A percentile compares a stretch with the other conserved stretches of the same genome.
Conservation (phyloP, 192 early-diverging fungal genomes). For the Coemansia sp. region DNA sequence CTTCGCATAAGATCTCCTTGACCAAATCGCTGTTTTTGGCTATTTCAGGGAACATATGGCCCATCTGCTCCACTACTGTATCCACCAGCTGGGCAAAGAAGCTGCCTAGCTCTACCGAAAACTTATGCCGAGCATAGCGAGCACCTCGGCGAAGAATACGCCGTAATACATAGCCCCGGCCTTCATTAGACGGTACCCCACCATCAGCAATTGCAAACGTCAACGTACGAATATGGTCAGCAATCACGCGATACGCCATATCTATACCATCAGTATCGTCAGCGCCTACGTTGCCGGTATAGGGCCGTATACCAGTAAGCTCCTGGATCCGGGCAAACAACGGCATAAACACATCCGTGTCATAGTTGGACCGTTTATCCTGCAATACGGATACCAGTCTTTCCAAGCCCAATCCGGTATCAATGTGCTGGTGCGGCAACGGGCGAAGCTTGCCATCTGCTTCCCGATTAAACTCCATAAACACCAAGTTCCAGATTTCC, state of each 20-base stretch:
- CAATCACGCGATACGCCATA: constrained; percentile 97
- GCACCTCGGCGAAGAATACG: constrained; percentile 93
- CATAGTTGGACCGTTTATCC: constrained; percentile 94
- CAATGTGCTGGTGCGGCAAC: constrained; percentile 95
- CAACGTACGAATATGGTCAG: constrained; percentile 95
- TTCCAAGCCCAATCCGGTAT: constrained; percentile 97
- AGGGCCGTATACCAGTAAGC: constrained; percentile 79
- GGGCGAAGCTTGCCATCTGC: constrained; percentile 78
- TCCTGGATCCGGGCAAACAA: constrained; percentile 81
- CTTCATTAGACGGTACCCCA: constrained; percentile 95
- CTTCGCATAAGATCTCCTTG: constrained; percentile 95
- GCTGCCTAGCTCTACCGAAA: constrained; percentile 80
- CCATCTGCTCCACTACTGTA: constrained; percentile 86
- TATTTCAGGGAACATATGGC: constrained; percentile 91
- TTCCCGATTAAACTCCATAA: constrained; percentile 99
- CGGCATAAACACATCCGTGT: constrained; percentile 89
- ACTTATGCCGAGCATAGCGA: constrained; percentile 90
- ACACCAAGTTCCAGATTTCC: constrained; percentile 99
- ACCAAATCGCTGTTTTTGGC: constrained; percentile 69
- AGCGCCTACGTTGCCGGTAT: constrained; percentile 81
- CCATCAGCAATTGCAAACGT: constrained; percentile 97
- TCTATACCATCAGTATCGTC: constrained; percentile 94
- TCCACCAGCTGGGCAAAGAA: constrained; percentile 96
- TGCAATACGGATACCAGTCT: constrained; percentile 93
- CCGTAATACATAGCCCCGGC: constrained; percentile 96